These are phyloP conservation scores for Dalechampia spathulata DNA, from an alignment of 441 rosid genomes.

Conservation along the genomic window DNA sequence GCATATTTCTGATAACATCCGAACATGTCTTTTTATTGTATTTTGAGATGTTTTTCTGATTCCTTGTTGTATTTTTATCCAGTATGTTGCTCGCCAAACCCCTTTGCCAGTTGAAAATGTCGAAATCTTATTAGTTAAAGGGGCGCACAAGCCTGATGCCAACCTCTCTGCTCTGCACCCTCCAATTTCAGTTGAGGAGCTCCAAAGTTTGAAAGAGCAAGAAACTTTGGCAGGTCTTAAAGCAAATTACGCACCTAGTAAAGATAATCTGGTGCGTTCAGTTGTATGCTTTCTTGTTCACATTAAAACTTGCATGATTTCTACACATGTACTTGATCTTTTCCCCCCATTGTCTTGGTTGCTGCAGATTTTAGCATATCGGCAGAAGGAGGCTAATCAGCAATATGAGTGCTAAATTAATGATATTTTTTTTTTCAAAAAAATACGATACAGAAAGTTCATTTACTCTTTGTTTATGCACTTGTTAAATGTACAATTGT, in stretches of 20 bases:
- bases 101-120: conserved; percentile 39
- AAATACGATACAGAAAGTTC: background rate
- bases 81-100: conserved; percentile 58
- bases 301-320: conserved; percentile 11
- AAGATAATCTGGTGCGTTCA: conserved; percentile 32
- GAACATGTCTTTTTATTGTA: background rate
- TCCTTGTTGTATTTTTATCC: too few relatives aligned
- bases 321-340: background rate
- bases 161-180: conserved; percentile 19
- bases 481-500: too few relatives aligned
- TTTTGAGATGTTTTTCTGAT: too few relatives aligned
- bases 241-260: conserved; percentile 25
- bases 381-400: conserved; percentile 30
- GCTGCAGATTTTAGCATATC: conserved; percentile 40
- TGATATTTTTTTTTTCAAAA: background rate
- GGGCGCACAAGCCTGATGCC: conserved; percentile 19
- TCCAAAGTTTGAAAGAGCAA: conserved; percentile 39
- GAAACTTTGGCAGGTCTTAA: conserved; percentile 40
- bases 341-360: background rate
- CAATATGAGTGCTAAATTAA: conserved; percentile 4
- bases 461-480: background rate
- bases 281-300: conserved; percentile 30
- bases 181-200: conserved; percentile 26
- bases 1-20: background rate
- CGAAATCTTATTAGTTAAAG: conserved; percentile 41